Evolutionary conservation across 495 filamentous ascomycete species (phyloP), one percentile per base, ranked within the genome.

Genomic region (Penicillium chermesinum): DNA sequence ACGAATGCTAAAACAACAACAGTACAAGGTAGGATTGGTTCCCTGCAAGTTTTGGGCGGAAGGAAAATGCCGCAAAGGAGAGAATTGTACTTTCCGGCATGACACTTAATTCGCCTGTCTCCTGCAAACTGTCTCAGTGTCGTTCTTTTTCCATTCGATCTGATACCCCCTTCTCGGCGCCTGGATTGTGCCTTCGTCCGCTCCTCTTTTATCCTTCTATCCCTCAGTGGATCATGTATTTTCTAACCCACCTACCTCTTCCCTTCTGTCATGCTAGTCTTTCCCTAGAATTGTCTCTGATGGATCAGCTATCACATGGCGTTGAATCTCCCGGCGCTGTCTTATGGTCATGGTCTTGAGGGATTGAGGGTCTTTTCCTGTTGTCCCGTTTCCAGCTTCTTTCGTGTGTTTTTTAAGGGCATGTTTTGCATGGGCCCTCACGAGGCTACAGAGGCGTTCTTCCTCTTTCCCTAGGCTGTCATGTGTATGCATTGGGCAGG

Each of bases 21-120:
- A 70, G 62, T 70, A 70, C 41, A 71, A 70, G 51, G 64, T 59
- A 39, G 67, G 67, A 41, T 52, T 66, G 22, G 71, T 77, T 41
- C 76, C 86, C 13, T 96, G 90, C 67, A 79, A 76, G 40, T 95
- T 89, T 66, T 96, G 77, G 74, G 71, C 77, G 5, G 77, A 86
- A 47, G 89, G 89, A 13, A 84, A 83, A 62, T 96, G 90, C 66
- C 73, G 75, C 14, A 93, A 95, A 65, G 90, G 90, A 3, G 85
- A 86, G 14, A 83, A 85, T 27, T 96, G 90, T 63, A 93, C 87
- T 1, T 96, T 82, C 67, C 74, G 86, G 37, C 90, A 96, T 17
- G 72, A 75, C 49, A 10, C 41, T 10, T 48, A 48, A 30, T 32
- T 9, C 19, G 8, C 19, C 19, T 13, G 13, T 20, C 25, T 30